phyloP scores from a whole-genome alignment of 805 yeast species.

The Starmerella gropengiesseri region DNA sequence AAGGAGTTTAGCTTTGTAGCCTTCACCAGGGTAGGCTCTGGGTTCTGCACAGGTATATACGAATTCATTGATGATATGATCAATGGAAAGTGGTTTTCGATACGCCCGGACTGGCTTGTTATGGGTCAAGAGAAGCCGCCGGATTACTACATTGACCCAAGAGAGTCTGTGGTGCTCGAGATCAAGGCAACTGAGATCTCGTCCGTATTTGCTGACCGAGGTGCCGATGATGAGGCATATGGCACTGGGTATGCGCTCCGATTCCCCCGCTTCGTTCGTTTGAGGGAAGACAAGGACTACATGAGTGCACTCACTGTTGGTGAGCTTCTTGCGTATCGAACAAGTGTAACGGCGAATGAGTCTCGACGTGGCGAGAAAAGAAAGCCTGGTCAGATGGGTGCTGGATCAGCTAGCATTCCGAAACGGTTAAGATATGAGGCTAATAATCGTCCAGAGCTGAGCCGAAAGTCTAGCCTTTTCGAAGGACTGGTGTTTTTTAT shows the following conservation, averaged over 20 bases:
- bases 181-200: slow-evolving; percentile 71
- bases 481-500: slow-evolving; percentile 22
- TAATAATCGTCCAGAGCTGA: neutral
- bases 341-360: neutral
- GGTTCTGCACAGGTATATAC: slow-evolving; percentile 56
- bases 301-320: slow-evolving; percentile 43
- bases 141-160: slow-evolving; percentile 65
- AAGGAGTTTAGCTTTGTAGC: slow-evolving; percentile 41
- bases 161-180: slow-evolving; percentile 66
- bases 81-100: slow-evolving; percentile 46
- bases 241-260: slow-evolving; percentile 61
- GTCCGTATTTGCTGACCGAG: slow-evolving; percentile 25
- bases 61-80: slow-evolving; percentile 47
- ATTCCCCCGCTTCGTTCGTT: slow-evolving; percentile 58
- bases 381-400: neutral
- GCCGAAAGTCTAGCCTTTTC: slow-evolving; percentile 16
- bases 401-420: neutral
- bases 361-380: neutral
- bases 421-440: slow-evolving; percentile 9
- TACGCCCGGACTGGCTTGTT: slow-evolving; percentile 17
- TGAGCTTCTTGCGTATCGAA: slow-evolving; percentile 34
- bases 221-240: slow-evolving; percentile 33
- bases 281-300: slow-evolving; percentile 61
- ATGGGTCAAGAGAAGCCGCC: slow-evolving; percentile 13
- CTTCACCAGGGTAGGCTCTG: slow-evolving; percentile 76